phyloP scores from a whole-genome alignment of 768 basidiomycete genomes.

The Hydnum rufescens region DNA sequence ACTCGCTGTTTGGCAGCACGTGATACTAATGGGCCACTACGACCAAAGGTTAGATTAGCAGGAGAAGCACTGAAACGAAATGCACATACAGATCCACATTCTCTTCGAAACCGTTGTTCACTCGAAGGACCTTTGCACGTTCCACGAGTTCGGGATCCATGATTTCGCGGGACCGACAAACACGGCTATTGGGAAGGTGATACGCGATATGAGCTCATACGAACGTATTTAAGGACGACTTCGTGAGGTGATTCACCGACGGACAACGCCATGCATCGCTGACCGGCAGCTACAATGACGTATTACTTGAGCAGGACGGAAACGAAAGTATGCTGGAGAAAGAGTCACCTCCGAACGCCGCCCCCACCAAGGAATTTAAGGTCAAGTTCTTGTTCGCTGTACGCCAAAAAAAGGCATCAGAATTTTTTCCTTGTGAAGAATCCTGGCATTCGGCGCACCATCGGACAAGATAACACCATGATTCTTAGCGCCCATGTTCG shows the following conservation, averaged over 20 bases:
- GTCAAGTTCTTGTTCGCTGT: constrained; percentile 77
- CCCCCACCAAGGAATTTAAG: constrained; percentile 80
- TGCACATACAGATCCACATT: constrained; percentile 58
- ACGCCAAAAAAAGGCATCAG: not conserved
- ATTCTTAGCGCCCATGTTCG: constrained; percentile 92
- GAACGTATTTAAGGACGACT: too few relatives aligned
- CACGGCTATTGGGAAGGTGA: constrained; percentile 22
- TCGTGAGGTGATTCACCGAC: constrained; percentile 40
- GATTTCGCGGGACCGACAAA: constrained; percentile 52
- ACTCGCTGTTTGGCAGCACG: constrained; percentile 66
- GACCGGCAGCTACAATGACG: constrained; percentile 50
- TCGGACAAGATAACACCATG: constrained; percentile 88
- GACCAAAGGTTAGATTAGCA: not conserved
- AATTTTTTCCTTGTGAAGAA: not conserved
- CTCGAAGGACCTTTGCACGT: constrained; percentile 56
- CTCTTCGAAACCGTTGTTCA: constrained; percentile 79
- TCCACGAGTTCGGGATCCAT: constrained; percentile 74
- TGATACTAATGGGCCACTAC: constrained; percentile 32
- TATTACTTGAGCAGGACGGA: constrained; percentile 10
- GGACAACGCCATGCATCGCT: constrained; percentile 92
- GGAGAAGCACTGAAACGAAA: constrained; percentile 1
- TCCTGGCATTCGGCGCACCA: constrained; percentile 28
- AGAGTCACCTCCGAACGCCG: constrained; percentile 49
- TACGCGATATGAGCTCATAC: not conserved
- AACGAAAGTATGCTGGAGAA: constrained; percentile 20